Evolutionary conservation across 192 early-diverging fungal genomes (phyloP).

Genomic region (Coemansia furcata): DNA sequence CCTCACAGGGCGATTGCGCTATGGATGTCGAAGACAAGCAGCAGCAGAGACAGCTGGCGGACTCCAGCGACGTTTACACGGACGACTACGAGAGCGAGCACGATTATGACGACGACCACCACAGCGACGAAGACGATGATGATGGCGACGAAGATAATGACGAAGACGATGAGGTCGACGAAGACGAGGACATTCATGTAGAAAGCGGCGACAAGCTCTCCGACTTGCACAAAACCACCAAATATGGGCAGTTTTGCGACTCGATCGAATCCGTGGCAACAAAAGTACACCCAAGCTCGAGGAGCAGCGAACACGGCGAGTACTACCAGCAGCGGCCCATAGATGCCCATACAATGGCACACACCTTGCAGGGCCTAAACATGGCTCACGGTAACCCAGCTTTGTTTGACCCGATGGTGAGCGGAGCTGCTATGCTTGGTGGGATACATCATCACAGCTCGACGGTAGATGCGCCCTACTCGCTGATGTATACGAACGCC

Average conservation of each 20-base stretch:
- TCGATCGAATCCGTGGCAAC: slow-evolving; percentile 1
- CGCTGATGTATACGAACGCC: background rate
- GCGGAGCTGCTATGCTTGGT: background rate
- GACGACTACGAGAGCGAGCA: background rate
- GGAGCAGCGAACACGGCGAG: background rate
- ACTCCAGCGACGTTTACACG: background rate
- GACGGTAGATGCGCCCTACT: background rate
- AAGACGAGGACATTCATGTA: background rate
- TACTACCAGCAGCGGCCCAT: background rate
- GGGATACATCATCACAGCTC: background rate
- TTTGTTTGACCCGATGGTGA: background rate
- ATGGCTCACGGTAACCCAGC: background rate
- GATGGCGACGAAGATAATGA: slow-evolving; percentile 16
- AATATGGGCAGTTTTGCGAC: background rate
- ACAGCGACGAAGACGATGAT: slow-evolving; percentile 23
- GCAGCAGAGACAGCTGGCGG: slow-evolving; percentile 3
- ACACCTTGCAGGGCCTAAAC: background rate
- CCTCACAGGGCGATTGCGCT: background rate
- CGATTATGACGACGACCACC: slow-evolving; percentile 9
- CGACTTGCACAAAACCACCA: background rate
- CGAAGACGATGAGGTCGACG: slow-evolving; percentile 5
- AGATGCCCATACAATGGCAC: background rate
- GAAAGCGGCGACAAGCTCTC: background rate
- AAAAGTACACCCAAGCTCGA: background rate
- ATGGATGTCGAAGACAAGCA: slow-evolving; percentile 1